Conservation (phyloP, 768 basidiomycete species). For the Rhodotorula taiwanensis region DNA sequence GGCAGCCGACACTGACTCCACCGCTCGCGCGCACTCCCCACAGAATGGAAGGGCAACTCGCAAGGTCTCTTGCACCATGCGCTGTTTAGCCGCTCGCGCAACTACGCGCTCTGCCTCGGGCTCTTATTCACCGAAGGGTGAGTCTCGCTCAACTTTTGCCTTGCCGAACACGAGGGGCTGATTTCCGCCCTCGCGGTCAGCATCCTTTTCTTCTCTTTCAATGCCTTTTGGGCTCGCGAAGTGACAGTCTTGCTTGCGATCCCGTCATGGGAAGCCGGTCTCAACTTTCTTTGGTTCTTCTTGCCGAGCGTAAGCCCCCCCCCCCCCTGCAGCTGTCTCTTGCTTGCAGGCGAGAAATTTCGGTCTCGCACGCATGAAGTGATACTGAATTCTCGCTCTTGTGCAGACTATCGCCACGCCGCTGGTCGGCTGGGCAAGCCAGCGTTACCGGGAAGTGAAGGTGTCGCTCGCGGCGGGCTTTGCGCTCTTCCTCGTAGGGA, state of each 20-base stretch:
- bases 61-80: not conserved
- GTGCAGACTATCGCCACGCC: not conserved
- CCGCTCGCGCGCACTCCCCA: not conserved
- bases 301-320: not conserved
- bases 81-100: not conserved
- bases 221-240: not conserved
- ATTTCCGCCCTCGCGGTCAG: too few species aligned
- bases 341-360: too few species aligned
- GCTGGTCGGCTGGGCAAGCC: not conserved
- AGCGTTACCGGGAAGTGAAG: not conserved
- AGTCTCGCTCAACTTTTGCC: too few species aligned
- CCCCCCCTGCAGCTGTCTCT: too few species aligned
- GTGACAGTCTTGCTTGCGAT: not conserved
- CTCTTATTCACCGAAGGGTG: not conserved
- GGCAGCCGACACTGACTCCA: too few species aligned
- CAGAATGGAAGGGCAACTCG: not conserved
- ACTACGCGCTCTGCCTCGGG: not conserved
- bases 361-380: too few species aligned
- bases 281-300: not conserved
- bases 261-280: not conserved
- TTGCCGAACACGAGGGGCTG: too few species aligned
- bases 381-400: not conserved
- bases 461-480: not conserved
- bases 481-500: not conserved
- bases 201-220: conserved; percentile 1